Percentiles rank a stretch among this genome's conserved stretches.
These are phyloP conservation scores for Scopulariopsis brevicaulis DNA, from an alignment of 2,329 filamentous ascomycete genomes.

Conservation along the genomic window DNA sequence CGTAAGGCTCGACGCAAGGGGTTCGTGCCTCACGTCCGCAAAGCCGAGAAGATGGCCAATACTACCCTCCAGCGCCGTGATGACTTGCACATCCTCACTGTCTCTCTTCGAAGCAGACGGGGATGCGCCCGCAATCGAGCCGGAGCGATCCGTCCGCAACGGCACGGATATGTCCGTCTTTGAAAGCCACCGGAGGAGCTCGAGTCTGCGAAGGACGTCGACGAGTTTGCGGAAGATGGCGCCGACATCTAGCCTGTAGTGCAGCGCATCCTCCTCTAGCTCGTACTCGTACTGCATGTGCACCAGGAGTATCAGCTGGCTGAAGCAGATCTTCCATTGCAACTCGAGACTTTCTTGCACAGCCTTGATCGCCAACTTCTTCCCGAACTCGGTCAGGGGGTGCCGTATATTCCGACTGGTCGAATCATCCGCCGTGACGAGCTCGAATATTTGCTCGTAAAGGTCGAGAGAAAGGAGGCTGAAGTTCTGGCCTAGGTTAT, in stretches of 20 bases:
- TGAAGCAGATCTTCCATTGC: conserved; percentile 65
- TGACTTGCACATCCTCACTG: conserved; percentile 31
- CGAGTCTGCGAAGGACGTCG: conserved; percentile 58
- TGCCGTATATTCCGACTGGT: conserved; percentile 21
- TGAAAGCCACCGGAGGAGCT: conserved; percentile 61
- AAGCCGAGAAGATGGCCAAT: conserved; percentile 54
- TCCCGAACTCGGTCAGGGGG: conserved; percentile 64
- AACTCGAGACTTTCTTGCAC: conserved; percentile 68
- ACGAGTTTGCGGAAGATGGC: conserved; percentile 60
- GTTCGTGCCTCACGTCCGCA: conserved; percentile 34
- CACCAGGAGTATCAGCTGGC: conserved; percentile 70
- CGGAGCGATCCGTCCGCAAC: conserved; percentile 24
- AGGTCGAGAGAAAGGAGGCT: conserved; percentile 43
- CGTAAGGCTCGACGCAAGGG: conserved; percentile 49
- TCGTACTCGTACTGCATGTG: conserved; percentile 81
- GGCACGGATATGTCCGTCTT: conserved; percentile 44
- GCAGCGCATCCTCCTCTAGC: conserved; percentile 54
- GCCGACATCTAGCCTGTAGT: conserved; percentile 52
- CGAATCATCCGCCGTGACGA: conserved; percentile 25
- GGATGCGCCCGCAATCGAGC: conserved; percentile 19
- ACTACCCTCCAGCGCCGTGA: conserved; percentile 49
- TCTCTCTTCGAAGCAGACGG: conserved; percentile 24
- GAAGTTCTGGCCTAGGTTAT: conserved; percentile 55
- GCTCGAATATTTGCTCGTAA: conserved; percentile 38
- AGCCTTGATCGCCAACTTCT: conserved; percentile 61